phyloP scores from a whole-genome alignment of 768 basidiomycete genomes.

The Heimioporus sp. region DNA sequence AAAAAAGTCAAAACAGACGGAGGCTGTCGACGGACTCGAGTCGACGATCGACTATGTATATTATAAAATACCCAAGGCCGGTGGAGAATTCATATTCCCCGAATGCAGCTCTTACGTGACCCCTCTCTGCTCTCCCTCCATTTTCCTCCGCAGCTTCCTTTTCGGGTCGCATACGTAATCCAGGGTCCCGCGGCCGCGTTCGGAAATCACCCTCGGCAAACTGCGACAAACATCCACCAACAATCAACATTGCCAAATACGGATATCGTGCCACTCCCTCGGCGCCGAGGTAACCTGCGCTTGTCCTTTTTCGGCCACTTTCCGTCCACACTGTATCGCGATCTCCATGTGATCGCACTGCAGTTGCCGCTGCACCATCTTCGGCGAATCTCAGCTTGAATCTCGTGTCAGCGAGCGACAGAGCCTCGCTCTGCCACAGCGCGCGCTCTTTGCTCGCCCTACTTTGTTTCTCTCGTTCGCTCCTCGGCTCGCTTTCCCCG shows the following conservation, averaged over 20 bases:
- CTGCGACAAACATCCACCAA: slow-evolving; percentile 23
- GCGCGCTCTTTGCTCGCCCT: slow-evolving; percentile 28
- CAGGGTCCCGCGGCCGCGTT: slow-evolving; percentile 39
- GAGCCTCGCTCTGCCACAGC: slow-evolving; percentile 22
- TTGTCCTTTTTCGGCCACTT: slow-evolving; percentile 29
- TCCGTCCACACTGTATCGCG: slow-evolving; percentile 33
- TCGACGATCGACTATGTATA: slow-evolving; percentile 37
- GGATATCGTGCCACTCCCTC: slow-evolving; percentile 34
- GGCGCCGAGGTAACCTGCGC: slow-evolving; percentile 38
- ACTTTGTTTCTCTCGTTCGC: slow-evolving; percentile 13
- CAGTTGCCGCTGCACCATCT: slow-evolving; percentile 36
- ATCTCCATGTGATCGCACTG: slow-evolving; percentile 32
- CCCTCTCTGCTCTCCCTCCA: slow-evolving; percentile 25
- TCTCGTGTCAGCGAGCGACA: slow-evolving; percentile 12
- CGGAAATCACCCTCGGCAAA: slow-evolving; percentile 40
- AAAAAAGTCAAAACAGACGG: slow-evolving; percentile 27
- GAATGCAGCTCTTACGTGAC: slow-evolving; percentile 36
- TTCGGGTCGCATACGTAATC: slow-evolving; percentile 32
- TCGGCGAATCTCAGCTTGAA: slow-evolving; percentile 29
- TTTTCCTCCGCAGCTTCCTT: slow-evolving; percentile 32
- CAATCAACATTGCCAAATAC: slow-evolving; percentile 16
- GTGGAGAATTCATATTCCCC: slow-evolving; percentile 40
- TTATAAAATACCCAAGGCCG: slow-evolving; percentile 35
- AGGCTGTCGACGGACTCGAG: slow-evolving; percentile 25
- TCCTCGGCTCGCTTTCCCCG: slow-evolving; percentile 28